Evolutionary conservation across 1,284 basidiomycete genomes (phyloP).

Genomic region (Trichosporon ovoides): DNA sequence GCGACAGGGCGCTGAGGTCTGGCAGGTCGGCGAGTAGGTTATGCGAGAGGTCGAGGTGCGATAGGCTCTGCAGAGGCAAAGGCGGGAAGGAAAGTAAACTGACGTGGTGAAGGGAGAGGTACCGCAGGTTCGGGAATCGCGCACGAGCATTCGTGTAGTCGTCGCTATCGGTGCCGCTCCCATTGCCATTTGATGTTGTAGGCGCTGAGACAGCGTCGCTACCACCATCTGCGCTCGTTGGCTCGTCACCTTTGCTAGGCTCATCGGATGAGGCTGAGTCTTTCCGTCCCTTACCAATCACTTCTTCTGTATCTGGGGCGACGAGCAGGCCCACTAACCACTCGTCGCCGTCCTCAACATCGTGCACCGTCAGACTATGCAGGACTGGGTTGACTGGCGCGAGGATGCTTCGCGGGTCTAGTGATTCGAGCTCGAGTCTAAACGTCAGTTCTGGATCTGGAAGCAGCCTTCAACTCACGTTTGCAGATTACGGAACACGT

Average conservation of each 20-base stretch:
- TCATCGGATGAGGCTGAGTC: too few relatives aligned
- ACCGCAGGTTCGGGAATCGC: constrained; percentile 44
- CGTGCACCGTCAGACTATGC: constrained; percentile 41
- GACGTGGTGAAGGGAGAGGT: constrained; percentile 37
- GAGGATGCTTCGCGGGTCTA: constrained; percentile 43
- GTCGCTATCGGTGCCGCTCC: not conserved
- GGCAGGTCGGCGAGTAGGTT: constrained; percentile 67
- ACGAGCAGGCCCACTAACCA: constrained; percentile 43
- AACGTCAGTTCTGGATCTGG: too few relatives aligned
- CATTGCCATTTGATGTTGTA: too few relatives aligned
- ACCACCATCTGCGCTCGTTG: not conserved
- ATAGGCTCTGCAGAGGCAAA: constrained; percentile 76
- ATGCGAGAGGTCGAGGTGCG: constrained; percentile 82
- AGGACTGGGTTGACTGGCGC: constrained; percentile 36
- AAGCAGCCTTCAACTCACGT: constrained; percentile 33
- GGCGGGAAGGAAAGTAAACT: constrained; percentile 38
- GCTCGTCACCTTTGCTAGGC: not conserved
- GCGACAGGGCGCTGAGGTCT: constrained; percentile 63
- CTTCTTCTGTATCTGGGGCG: not conserved
- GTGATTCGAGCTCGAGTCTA: constrained; percentile 46
- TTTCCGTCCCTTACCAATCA: not conserved
- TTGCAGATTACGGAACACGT: constrained; percentile 45
- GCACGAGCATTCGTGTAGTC: constrained; percentile 7
- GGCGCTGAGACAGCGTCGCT: not conserved
- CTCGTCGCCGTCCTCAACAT: constrained; percentile 46